These are phyloP conservation scores for Mitragyna speciosa DNA, from an alignment of 257 asterid genomes.

Conservation along the genomic window DNA sequence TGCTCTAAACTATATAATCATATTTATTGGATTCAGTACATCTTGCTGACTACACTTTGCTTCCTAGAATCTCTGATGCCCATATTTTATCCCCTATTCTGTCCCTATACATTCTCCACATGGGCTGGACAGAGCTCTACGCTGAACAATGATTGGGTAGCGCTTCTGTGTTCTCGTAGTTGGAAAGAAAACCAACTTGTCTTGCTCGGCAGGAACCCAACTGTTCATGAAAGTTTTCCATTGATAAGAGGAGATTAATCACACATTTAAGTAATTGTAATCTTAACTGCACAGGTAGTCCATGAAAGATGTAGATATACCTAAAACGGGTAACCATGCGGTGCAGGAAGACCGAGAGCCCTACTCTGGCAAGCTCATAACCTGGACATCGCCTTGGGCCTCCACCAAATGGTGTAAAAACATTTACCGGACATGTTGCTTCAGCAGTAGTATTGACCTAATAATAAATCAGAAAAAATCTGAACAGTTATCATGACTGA, in stretches of 20 bases:
- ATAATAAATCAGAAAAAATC: neutral
- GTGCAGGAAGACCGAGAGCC: conserved; percentile 91
- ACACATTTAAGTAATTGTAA: no score
- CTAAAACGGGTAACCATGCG: conserved; percentile 82
- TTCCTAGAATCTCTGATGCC: conserved; percentile 17
- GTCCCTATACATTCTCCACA: conserved; percentile 29
- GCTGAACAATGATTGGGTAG: conserved; percentile 64
- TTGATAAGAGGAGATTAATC: neutral
- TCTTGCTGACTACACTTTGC: conserved; percentile 10
- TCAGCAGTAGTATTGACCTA: conserved; percentile 38
- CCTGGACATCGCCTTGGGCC: conserved; percentile 99
- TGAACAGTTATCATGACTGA: neutral
- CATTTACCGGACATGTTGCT: conserved; percentile 32
- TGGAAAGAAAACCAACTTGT: conserved; percentile 85
- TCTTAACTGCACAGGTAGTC: no score
- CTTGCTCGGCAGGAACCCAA: conserved; percentile 81
- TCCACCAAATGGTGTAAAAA: conserved; percentile 86
- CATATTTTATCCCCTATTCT: conserved; percentile 1
- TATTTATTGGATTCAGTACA: conserved; percentile 17
- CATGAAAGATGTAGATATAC: conserved; percentile 24
- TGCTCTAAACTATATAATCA: conserved; percentile 15
- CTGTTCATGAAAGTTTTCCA: conserved; percentile 39
- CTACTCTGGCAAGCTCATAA: conserved; percentile 90
- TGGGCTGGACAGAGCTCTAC: conserved; percentile 26
- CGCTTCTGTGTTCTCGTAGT: conserved; percentile 82